Percentiles rank a stretch among this genome's conserved stretches.
Conservation (phyloP, 2,329 filamentous ascomycete genomes). For the Nigrospora osmanthi region DNA sequence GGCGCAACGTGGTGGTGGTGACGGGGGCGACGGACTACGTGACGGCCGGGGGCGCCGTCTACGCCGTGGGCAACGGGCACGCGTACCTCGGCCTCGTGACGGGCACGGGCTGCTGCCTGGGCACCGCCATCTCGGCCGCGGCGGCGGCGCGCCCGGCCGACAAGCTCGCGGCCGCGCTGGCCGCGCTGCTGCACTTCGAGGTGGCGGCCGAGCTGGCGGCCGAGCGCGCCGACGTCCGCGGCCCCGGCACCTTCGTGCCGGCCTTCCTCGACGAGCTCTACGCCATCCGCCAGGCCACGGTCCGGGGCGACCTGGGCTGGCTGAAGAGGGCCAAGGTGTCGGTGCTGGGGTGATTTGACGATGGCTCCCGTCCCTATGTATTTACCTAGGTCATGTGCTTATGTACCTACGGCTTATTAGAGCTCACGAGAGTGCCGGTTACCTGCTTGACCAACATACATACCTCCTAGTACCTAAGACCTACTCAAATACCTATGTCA, state of each 20-base stretch:
- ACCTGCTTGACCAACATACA: too few species aligned
- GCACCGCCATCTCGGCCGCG: conserved; percentile 71
- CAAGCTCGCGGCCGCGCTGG: conserved; percentile 63
- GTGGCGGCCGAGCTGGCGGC: conserved; percentile 63
- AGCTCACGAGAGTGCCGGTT: too few species aligned
- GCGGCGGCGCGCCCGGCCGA: conserved; percentile 56
- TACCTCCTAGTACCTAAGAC: too few species aligned
- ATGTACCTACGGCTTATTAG: too few species aligned
- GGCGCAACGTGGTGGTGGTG: conserved; percentile 69
- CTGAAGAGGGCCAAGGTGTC: conserved; percentile 41
- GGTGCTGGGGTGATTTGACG: conserved; percentile 14
- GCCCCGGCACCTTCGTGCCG: conserved; percentile 81
- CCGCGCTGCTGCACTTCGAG: conserved; percentile 72
- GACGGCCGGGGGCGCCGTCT: conserved; percentile 63
- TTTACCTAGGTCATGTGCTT: too few species aligned
- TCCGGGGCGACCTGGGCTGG: conserved; percentile 41
- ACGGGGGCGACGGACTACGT: conserved; percentile 74
- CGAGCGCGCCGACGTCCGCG: conserved; percentile 55
- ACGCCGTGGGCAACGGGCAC: conserved; percentile 71
- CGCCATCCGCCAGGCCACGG: conserved; percentile 38
- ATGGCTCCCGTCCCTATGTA: too few species aligned
- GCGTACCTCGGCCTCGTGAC: conserved; percentile 62
- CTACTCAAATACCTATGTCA: too few species aligned
- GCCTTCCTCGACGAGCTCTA: conserved; percentile 71
- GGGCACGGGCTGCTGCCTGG: conserved; percentile 78